Base-by-base conservation (phyloP, 805 yeast genomes). In the Saturnispora kantuleensis region DNA sequence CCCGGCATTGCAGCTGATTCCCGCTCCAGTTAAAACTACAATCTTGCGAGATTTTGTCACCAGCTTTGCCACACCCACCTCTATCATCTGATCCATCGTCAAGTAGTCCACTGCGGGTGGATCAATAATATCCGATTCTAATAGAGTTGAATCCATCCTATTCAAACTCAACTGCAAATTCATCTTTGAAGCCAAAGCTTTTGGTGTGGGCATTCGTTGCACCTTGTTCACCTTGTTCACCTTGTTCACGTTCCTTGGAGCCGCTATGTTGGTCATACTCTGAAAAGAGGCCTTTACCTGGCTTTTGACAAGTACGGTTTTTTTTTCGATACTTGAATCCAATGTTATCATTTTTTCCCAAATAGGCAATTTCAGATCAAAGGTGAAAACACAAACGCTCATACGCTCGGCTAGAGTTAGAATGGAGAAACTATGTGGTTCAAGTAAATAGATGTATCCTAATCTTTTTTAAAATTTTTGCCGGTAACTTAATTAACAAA, bases 1-100 rank as follows among this genome's bases (percentile, higher is more conserved):
- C 0, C 98, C 97, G 1, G 97, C 97, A 58, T 84, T 86, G 59
- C 96, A 87, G 12, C 96, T 86, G 47, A 90, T 87, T 1, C 98
- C 98, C 2, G 98, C 98, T 7, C 98, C 97, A 0, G 96, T 88
- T 44, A 89, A 67, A 4, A 84, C 71, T 16, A 83, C 70, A n/a
- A 80, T 66, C 54, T 73, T 77, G 44, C 72, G 68, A 39, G 79
- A 60, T 52, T 73, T 73, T 49, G 61, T 62, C 1, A 78, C 64
- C 33, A 55, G 42, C 52, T 66, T 68, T 42, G 69, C 63, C 17
- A 75, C 67, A 42, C 63, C 64, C 5, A 34, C 38, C 1, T 48
- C 42, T 6, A 21, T 21, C 13, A 46, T 29, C 13, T 26, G 38
- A 11, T 41, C 26, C 12, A 45, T 37, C 15, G 44, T 30, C 1